phyloP scores from a whole-genome alignment of 140 eudicot species.

The Bidens hawaiensis region DNA sequence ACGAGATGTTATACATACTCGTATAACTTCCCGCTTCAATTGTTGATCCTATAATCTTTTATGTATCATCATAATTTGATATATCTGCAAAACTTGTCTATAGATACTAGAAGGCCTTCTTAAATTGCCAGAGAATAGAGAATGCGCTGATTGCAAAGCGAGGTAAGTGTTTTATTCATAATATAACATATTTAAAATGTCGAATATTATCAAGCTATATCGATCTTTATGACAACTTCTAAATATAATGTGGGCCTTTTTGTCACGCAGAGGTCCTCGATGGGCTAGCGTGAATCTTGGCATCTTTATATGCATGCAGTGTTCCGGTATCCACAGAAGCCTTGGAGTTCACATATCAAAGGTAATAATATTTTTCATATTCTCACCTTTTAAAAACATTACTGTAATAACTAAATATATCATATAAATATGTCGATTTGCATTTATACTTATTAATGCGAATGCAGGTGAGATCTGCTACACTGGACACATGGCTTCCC shows the following conservation, averaged over 20 bases:
- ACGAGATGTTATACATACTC: neutral
- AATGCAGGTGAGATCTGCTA: conserved; percentile 90
- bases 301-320: conserved; percentile 85
- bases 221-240: neutral
- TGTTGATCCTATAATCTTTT: conserved; percentile 3
- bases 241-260: conserved; percentile 6
- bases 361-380: conserved; percentile 31
- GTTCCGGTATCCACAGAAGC: conserved; percentile 89
- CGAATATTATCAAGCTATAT: neutral
- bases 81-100: conserved; percentile 11
- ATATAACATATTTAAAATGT: neutral
- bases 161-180: conserved; percentile 38
- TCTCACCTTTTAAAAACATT: neutral
- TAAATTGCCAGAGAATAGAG: conserved; percentile 75
- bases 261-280: conserved; percentile 69
- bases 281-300: conserved; percentile 98
- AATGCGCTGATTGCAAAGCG: conserved; percentile 77
- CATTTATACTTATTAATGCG: neutral
- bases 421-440: neutral
- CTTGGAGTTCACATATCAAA: conserved; percentile 95
- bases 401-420: no score
- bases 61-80: neutral
- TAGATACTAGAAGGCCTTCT: conserved; percentile 79
- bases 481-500: conserved; percentile 99
- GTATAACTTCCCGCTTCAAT: neutral